Conservation (phyloP, 306 rosid genomes). For the Quercus dentata region DNA sequence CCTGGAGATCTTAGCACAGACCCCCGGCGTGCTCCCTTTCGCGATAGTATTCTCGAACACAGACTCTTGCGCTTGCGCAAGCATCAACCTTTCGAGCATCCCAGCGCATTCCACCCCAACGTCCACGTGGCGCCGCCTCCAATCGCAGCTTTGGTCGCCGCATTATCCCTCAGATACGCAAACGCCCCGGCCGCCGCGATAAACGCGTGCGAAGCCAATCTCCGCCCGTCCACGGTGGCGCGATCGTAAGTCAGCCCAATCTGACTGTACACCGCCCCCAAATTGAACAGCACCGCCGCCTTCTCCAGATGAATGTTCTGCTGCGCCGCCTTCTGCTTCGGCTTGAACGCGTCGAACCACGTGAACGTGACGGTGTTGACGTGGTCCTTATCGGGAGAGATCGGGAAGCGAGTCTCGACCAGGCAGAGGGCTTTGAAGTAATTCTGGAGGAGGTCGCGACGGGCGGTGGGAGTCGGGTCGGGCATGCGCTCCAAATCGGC, state of each 20-base stretch:
- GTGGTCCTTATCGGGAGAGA: conserved; percentile 81
- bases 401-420: conserved; percentile 93
- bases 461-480: conserved; percentile 79
- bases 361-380: conserved; percentile 72
- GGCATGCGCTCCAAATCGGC: conserved; percentile 80
- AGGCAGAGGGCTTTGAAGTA: conserved; percentile 84
- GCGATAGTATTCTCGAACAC: conserved; percentile 92
- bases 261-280: conserved; percentile 91
- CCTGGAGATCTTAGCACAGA: conserved; percentile 93
- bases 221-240: conserved; percentile 69
- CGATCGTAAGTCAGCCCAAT: conserved; percentile 84
- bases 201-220: conserved; percentile 79
- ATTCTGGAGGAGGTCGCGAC: conserved; percentile 79
- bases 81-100: conserved; percentile 91
- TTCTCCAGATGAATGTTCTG: conserved; percentile 95
- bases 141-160: conserved; percentile 73
- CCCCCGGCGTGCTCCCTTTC: conserved; percentile 94
- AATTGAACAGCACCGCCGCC: conserved; percentile 79
- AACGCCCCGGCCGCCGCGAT: conserved; percentile 87
- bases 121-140: conserved; percentile 74
- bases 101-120: conserved; percentile 81
- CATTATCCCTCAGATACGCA: conserved; percentile 66
- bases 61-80: conserved; percentile 98
- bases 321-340: conserved; percentile 79
- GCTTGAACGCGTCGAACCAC: conserved; percentile 92